Base-by-base conservation (phyloP, 1,284 basidiomycete species). In the Microbotryomycetes sp. region DNA sequence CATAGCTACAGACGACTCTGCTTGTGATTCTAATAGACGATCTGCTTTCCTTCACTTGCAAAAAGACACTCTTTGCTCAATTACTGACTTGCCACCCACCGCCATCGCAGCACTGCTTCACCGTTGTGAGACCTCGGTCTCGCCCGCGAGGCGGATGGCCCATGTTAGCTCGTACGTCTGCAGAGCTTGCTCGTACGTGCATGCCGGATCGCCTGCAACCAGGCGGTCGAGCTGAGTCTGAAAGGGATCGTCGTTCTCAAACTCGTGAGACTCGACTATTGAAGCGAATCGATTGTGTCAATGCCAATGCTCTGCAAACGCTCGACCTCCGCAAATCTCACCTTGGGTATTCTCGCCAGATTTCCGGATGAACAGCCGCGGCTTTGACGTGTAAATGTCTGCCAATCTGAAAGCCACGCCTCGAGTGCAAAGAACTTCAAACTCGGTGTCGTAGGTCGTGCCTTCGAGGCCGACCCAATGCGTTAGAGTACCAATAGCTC, bases 381-480 rank as follows among this genome's bases (percentile, higher is more conserved):
- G 61, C 1, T 58, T 22, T 5, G 42, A 6, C 4, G 60, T 59
- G 49, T 66, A 66, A 16, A 63, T 29, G 48, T 59, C 64, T n/a
- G 29, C 45, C 15, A 65, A 55, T 28, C 60, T 60, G 56, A 67
- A 59, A 1, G 59, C 59, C 12, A 55, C 32, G 0, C 65, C 63
- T n/a, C n/a, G n/a, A 49, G 63, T 62, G 45, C 54, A 58, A 25
- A 67, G 32, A 29, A 93, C 86, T 75, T 93, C 92, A 51, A 96
- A 80, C 78, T 94, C 92, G 74, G 92, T 93, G 71, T 87, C 88
- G 77, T 96, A 96, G 74, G 90, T 85, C 65, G 81, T 84, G 59
- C 90, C 92, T 74, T 94, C 92, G 42, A 96, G 82, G 22, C 88
- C 88, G 60, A 88, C 88, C 46, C 87, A 81, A 73, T 94, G 92